Conservation (phyloP, 345 rosid genomes). For the Dimocarpus longan region DNA sequence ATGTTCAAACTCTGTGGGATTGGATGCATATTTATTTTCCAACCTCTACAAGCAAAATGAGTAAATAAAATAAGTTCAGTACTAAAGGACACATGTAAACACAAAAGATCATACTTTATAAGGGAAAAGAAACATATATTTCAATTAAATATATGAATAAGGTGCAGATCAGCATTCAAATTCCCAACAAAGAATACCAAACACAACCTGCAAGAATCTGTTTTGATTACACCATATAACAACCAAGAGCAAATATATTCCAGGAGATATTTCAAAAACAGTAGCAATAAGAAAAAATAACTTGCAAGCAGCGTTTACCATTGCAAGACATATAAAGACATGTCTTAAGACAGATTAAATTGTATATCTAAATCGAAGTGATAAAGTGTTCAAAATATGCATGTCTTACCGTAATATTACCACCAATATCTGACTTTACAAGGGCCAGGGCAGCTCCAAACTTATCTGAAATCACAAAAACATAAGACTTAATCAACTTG, state of each 20-base stretch:
- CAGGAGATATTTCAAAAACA: background rate
- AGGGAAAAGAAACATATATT: background rate
- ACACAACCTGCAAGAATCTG: background rate
- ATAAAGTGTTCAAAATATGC: background rate
- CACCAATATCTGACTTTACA: constrained; percentile 88
- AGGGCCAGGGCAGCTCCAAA: constrained; percentile 93
- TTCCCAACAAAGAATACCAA: background rate
- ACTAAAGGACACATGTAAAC: background rate
- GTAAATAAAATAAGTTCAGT: background rate
- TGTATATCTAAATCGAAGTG: background rate
- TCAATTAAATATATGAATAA: background rate
- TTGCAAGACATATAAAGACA: background rate
- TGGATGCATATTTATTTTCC: constrained; percentile 71
- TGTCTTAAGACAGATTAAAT: background rate
- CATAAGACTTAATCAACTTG: background rate
- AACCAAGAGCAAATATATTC: background rate
- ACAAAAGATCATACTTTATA: background rate
- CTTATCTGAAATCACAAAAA: constrained; percentile 54
- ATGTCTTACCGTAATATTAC: constrained; percentile 70
- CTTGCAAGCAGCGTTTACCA: background rate
- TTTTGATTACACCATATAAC: background rate
- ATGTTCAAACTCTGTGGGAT: constrained; percentile 63
- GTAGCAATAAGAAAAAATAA: background rate
- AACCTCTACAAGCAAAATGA: constrained; percentile 55
- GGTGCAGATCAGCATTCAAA: constrained; percentile 7